Evolutionary conservation across 1,284 basidiomycete species (phyloP).

Genomic region (Trichosporon asahii): DNA sequence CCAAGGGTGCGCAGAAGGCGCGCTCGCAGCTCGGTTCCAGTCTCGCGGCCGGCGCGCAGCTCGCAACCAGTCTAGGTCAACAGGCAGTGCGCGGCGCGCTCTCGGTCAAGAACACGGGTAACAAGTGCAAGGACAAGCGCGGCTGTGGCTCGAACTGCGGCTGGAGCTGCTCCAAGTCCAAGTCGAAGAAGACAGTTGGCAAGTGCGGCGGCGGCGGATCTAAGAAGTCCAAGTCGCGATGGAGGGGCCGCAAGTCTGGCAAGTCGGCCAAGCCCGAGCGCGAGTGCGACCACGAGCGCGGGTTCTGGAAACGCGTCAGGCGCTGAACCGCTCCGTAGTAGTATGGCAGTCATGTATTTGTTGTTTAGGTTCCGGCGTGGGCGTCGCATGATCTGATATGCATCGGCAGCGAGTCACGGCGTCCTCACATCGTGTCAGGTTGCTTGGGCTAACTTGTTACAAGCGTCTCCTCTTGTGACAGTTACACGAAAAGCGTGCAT

Average conservation of each 20-base stretch:
- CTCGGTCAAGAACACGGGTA: background rate
- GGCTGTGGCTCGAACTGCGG: background rate
- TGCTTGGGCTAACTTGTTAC: background rate
- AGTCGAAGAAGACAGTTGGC: background rate
- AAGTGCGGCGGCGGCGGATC: conserved; percentile 1
- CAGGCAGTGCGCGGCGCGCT: background rate
- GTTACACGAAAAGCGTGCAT: background rate
- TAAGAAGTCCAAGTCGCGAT: background rate
- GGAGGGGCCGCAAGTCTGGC: background rate
- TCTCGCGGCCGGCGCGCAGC: background rate
- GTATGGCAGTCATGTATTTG: background rate
- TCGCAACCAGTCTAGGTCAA: background rate
- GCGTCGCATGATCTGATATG: background rate
- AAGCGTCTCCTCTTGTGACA: background rate
- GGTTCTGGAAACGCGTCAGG: background rate
- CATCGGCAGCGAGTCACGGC: background rate
- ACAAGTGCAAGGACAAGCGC: background rate
- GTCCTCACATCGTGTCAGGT: no score
- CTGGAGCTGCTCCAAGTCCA: background rate
- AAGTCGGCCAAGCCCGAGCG: no score
- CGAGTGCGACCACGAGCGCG: background rate
- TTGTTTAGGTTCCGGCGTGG: background rate
- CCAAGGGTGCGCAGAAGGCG: background rate
- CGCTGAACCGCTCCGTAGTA: background rate
- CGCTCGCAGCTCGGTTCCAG: background rate